Base-by-base conservation (phyloP, 371 early-diverging fungal species). In the Mortierella sp. region DNA sequence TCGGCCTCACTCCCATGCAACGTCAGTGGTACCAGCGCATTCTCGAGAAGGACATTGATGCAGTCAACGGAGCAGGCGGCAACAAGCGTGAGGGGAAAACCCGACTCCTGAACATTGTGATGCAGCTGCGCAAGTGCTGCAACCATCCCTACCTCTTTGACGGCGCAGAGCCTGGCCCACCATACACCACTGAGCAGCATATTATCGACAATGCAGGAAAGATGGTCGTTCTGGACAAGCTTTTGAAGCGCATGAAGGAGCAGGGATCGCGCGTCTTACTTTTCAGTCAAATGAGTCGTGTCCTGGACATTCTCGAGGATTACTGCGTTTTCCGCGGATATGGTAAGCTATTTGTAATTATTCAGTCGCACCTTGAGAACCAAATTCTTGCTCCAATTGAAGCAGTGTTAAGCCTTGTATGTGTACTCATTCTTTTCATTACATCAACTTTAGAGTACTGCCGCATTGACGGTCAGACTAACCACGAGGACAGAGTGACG, bases 111-210 rank as follows among this genome's bases (percentile, higher is more conserved):
- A 99, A 99, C 88, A 97, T 99, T 87, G 98, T 98, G 5, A 99
- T 99, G 99, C 99, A 99, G 90, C 89, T 99, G 48, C 94, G 99
- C 81, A 99, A 99, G 88, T 99, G 99, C 89, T 99, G 99, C 87
- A 99, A 99, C 81, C 99, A 99, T 87, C 99, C 99, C 13, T 99
- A 99, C 87, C 93, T 99, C 8, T 98, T 99, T 87, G 98, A 96
- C 75, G 99, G 99, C 43, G 99, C 99, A 24, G 99, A 98, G 88
- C 96, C 96, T 28, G 94, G 94, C 1, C 99, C 99, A 14, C 99
- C 99, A 10, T 99, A 93, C 83, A 99, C 99, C 2, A 99, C 99
- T 1, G 99, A 98, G 74, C 95, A 98, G 86, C 99, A 99, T 88
- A 89, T 99, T 77, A 95, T 99, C 16, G 95, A 96, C 74, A 99